Percentiles rank a stretch among this genome's conserved stretches.
Conservation (phyloP, 139 green algal species). For the Auxenochlorella pyrenoidosa region DNA sequence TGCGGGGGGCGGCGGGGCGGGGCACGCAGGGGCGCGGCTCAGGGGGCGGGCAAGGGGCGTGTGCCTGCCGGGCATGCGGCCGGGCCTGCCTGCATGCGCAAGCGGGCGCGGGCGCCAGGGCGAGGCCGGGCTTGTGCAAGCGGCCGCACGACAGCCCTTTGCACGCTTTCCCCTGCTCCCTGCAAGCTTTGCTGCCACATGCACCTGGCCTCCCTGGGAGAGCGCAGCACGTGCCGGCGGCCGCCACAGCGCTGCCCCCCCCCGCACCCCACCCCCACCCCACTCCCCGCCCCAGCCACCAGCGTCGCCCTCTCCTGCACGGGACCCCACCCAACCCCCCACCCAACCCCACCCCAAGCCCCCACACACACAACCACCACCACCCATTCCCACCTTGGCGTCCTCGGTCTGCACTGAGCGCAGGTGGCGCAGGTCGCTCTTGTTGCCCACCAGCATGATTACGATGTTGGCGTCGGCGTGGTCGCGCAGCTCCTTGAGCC, state of each 20-base stretch:
- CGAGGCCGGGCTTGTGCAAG: no score
- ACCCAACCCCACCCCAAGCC: background rate
- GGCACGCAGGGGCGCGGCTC: background rate
- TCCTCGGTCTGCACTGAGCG: conserved; percentile 93
- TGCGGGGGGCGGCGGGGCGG: conserved; percentile 29
- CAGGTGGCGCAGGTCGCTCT: conserved; percentile 97
- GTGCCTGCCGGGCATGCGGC: no score
- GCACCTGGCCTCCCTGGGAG: no score
- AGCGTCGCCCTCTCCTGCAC: background rate
- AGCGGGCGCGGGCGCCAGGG: no score
- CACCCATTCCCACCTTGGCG: conserved; percentile 59
- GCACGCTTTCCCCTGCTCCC: no score
- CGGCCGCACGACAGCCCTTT: no score
- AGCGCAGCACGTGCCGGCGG: no score
- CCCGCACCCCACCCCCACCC: no score
- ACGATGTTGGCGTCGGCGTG: conserved; percentile 99
- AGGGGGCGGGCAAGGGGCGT: background rate
- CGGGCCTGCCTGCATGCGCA: no score
- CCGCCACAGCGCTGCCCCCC: no score
- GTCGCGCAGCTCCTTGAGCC: conserved; percentile 98
- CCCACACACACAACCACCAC: background rate
- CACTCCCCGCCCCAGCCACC: no score
- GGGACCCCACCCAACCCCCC: background rate
- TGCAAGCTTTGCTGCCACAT: no score
- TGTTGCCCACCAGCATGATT: conserved; percentile 99